These are phyloP conservation scores for Ampelocalamus luodianensis DNA, from an alignment of 176 grass and related monocot species.

Conservation along the genomic window DNA sequence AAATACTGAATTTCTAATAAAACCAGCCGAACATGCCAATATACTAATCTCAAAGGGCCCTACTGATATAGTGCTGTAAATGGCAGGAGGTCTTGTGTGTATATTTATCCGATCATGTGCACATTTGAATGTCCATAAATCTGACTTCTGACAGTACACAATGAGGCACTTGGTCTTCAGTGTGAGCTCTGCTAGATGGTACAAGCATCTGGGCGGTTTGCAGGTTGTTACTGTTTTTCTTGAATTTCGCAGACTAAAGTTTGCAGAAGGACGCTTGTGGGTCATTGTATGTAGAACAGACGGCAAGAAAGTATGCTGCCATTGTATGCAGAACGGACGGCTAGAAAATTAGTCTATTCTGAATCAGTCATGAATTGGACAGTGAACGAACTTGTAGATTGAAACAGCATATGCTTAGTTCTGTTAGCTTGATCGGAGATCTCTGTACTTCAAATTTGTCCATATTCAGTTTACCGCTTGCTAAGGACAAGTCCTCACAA, in stretches of 20 bases:
- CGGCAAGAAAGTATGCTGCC: neutral
- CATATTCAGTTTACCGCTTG: neutral
- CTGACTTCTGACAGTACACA: neutral
- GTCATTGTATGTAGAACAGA: neutral
- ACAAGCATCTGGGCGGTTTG: neutral
- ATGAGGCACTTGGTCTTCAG: neutral
- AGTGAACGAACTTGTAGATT: neutral
- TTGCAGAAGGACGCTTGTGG: neutral
- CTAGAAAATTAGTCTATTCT: neutral
- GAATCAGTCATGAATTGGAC: neutral
- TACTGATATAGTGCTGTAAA: neutral
- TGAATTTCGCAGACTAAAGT: neutral
- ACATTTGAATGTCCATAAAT: neutral
- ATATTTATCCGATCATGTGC: neutral
- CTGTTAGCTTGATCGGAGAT: neutral
- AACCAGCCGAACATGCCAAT: conserved; percentile 1
- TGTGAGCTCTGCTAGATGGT: neutral
- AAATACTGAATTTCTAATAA: conserved; percentile 35
- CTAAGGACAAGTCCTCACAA: neutral
- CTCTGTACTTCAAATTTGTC: neutral
- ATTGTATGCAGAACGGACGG: neutral
- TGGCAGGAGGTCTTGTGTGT: neutral
- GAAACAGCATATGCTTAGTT: neutral
- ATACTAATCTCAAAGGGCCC: neutral
- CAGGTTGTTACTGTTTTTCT: neutral